Conservation (phyloP, 129 eudicot species). For the Pulicaria dysenterica region DNA sequence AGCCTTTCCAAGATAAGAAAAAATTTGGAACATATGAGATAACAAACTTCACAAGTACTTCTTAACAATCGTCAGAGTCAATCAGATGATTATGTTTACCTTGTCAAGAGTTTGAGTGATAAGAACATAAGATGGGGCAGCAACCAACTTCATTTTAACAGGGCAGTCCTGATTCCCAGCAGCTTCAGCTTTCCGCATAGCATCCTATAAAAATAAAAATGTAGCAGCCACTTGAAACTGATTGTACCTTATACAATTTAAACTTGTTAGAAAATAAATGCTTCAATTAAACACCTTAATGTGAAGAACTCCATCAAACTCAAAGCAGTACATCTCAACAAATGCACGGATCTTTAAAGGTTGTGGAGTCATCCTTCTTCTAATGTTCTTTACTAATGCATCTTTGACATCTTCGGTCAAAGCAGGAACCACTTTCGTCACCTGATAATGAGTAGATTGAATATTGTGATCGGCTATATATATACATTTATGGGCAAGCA, state of each 20-base stretch:
- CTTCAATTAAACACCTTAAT: conserved; percentile 60
- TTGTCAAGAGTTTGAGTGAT: conserved; percentile 97
- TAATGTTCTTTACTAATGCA: conserved; percentile 77
- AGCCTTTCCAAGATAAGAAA: conserved; percentile 8
- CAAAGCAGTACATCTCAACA: conserved; percentile 89
- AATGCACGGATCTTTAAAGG: conserved; percentile 96
- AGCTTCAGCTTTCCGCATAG: conserved; percentile 99
- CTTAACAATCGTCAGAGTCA: not conserved
- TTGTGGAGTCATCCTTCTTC: conserved; percentile 97
- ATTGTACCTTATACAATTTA: conserved; percentile 11
- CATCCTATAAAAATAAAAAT: conserved; percentile 50
- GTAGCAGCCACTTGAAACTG: conserved; percentile 22
- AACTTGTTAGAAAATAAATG: conserved; percentile 4
- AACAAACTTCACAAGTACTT: not conserved
- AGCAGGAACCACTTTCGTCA: conserved; percentile 83
- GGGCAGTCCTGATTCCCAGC: conserved; percentile 93
- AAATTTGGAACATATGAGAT: not conserved
- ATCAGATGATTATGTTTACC: conserved; percentile 45
- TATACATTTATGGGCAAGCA: not conserved
- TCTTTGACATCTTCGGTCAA: conserved; percentile 82
- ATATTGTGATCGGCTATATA: not conserved
- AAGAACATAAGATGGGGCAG: conserved; percentile 92
- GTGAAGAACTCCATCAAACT: conserved; percentile 96
- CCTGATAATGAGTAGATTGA: conserved; percentile 44
- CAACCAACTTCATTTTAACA: conserved; percentile 88